phyloP scores from a whole-genome alignment of 169 alveolate genomes.

The Plasmodium inui region DNA sequence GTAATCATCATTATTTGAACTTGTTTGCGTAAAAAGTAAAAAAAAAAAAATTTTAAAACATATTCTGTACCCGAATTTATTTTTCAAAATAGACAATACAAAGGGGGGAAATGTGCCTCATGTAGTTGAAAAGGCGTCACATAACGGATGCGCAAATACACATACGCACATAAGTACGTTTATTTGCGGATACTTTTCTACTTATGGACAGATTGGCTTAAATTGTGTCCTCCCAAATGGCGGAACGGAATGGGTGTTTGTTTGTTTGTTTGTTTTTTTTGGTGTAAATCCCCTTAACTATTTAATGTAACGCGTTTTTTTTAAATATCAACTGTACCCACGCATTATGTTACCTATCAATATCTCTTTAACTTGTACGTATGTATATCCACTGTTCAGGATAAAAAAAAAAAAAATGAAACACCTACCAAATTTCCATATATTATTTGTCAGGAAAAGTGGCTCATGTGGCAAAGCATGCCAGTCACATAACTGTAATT shows the following conservation, averaged over 20 bases:
- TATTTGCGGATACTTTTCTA: background rate
- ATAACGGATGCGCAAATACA: background rate
- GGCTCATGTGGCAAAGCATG: background rate
- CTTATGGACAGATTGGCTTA: background rate
- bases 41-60: background rate
- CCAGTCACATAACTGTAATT: background rate
- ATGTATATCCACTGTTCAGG: background rate
- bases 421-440: background rate
- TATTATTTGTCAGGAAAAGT: background rate
- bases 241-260: background rate
- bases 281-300: background rate
- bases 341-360: background rate
- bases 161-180: background rate
- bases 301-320: background rate
- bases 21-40: background rate
- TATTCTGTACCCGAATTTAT: background rate
- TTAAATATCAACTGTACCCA: background rate
- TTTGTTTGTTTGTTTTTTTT: background rate
- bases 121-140: too few species aligned
- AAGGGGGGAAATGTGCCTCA: background rate
- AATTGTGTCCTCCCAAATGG: background rate
- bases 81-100: background rate
- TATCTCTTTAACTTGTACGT: background rate
- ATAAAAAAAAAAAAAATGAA: background rate
- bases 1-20: background rate